Evolutionary conservation across 805 yeast genomes (phyloP), one percentile per base, ranked within the genome.

Genomic region (Ogataea pini): DNA sequence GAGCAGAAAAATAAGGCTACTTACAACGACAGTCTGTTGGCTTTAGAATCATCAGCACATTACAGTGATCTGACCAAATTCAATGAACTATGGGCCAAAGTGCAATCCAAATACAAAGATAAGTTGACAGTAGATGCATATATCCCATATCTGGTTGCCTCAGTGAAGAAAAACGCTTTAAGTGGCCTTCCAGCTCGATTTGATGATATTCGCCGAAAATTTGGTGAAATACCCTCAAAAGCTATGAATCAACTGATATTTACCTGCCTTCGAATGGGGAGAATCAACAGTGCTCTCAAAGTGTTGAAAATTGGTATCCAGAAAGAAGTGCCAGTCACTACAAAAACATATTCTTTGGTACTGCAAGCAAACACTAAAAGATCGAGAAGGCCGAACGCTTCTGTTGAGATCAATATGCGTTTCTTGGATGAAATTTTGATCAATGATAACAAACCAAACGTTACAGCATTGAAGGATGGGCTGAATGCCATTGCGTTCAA

Each of bases 341-440:
- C 60, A 14, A 62, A 58, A 40, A 64, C 67, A 1, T 63, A 65
- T 46, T 62, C 69, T 3, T 46, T 64, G 31, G 32, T 66, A 12
- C 36, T 64, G 22, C 60, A 57, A n/a, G 52, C 64, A 7, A 60
- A 61, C 45, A 52, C 54, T 6, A 36, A 48, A 3, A 37, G 42
- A 44, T 42, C 38, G 9, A 34, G 40, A 34, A 48, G 54, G 17
- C 50, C 58, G 8, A 44, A 56, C n/a, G 34, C 52, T 20, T 53
- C 51, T 13, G 44, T 56, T 10, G 60, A 55, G 7, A 46, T 53
- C 39, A 58, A 59, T 0, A 42, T 59, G 36, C 28, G 34, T 2
- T 36, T 64, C 10, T 36, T 64, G 34, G 60, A 62, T 16, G 64
- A 62, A 20, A 34, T 65, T 25, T 41, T 64, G 16, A 37, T 39